Percentiles rank a stretch among this genome's conserved stretches.
Evolutionary conservation across 257 asterid species (phyloP).

Genomic region (Jaltomata sinuosa): DNA sequence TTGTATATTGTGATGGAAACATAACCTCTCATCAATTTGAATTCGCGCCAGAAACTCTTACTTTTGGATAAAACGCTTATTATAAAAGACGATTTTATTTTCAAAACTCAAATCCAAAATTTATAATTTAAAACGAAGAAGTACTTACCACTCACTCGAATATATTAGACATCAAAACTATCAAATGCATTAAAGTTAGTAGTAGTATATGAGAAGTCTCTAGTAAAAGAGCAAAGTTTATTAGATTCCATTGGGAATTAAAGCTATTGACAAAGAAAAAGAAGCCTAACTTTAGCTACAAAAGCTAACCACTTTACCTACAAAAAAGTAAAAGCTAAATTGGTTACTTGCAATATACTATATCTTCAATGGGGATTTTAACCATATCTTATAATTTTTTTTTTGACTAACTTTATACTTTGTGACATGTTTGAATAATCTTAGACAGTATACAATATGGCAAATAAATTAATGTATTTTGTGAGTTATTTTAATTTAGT

Average conservation of each 20-base stretch:
- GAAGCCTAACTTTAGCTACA: neutral
- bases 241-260: conserved; percentile 4
- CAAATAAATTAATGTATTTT: neutral
- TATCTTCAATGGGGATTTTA: neutral
- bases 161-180: neutral
- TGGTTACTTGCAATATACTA: neutral
- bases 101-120: no score
- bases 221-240: neutral
- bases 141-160: no score
- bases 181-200: neutral
- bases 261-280: neutral
- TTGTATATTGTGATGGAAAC: no score
- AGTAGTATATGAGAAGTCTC: neutral
- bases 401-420: neutral
- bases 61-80: no score
- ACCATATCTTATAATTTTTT: neutral
- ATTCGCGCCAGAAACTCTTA: no score
- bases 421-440: neutral
- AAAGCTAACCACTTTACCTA: neutral
- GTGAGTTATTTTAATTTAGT: neutral
- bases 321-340: neutral
- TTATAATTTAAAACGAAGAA: no score
- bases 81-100: no score
- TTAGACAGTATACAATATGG: neutral
- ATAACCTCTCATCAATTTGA: no score